Percentiles rank a stretch among this genome's conserved stretches.
Conservation (phyloP, 768 basidiomycete genomes). For the Tylopilus balloui region DNA sequence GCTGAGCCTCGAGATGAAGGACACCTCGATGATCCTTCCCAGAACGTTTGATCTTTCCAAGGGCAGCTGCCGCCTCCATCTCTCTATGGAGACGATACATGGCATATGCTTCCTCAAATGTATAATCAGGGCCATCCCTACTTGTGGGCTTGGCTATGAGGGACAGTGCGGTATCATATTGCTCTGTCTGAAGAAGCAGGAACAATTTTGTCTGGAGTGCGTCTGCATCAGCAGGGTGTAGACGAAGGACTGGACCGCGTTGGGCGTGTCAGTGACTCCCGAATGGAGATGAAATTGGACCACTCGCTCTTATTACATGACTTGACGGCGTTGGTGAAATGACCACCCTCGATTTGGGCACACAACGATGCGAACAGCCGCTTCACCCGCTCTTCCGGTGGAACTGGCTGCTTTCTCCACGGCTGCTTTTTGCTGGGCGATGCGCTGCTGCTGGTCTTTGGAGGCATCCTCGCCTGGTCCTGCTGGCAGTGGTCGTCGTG, state of each 20-base stretch:
- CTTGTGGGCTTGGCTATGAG: slow-evolving; percentile 39
- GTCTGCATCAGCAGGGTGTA: slow-evolving; percentile 64
- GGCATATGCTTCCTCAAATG: slow-evolving; percentile 77
- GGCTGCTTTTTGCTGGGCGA: slow-evolving; percentile 6
- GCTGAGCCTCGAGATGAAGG: slow-evolving; percentile 80
- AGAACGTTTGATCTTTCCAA: slow-evolving; percentile 45
- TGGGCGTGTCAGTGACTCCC: slow-evolving; percentile 18
- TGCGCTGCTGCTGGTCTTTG: slow-evolving; percentile 7
- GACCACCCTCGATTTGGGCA: slow-evolving; percentile 87
- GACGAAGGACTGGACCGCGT: slow-evolving; percentile 54
- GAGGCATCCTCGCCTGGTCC: slow-evolving; percentile 19
- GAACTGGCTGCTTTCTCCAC: slow-evolving; percentile 22
- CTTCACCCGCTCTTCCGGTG: slow-evolving; percentile 35
- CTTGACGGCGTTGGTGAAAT: slow-evolving; percentile 81
- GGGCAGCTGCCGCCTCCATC: slow-evolving; percentile 53
- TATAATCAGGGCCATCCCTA: slow-evolving; percentile 16
- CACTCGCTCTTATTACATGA: slow-evolving; percentile 87
- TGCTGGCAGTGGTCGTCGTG: neutral
- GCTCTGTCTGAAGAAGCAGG: slow-evolving; percentile 81
- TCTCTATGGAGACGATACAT: slow-evolving; percentile 81
- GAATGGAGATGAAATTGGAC: slow-evolving; percentile 18
- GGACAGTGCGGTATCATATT: slow-evolving; percentile 63
- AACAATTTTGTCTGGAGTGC: slow-evolving; percentile 83
- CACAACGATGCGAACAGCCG: slow-evolving; percentile 73
- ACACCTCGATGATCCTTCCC: slow-evolving; percentile 54